A percentile compares a stretch with the other conserved stretches of the same genome.
These are phyloP conservation scores for Clavispora asparagi DNA, from an alignment of 805 yeast species.

Conservation along the genomic window DNA sequence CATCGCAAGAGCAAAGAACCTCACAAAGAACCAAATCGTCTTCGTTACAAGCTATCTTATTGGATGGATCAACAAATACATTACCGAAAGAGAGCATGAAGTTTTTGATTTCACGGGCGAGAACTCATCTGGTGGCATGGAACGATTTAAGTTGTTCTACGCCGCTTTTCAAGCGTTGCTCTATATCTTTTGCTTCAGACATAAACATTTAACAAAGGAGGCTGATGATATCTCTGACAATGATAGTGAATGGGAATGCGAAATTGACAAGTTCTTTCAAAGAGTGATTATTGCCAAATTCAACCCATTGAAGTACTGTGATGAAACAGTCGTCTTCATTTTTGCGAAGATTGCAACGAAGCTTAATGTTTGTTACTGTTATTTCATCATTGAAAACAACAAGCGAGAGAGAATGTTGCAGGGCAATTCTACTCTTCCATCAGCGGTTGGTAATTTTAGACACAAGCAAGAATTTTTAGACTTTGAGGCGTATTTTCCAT, in stretches of 20 bases:
- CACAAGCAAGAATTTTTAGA: constrained; percentile 81
- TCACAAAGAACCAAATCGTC: constrained; percentile 66
- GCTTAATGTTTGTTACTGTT: constrained; percentile 88
- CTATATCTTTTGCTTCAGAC: constrained; percentile 89
- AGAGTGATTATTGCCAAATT: constrained; percentile 80
- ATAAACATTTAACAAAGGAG: constrained; percentile 47
- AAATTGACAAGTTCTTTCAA: constrained; percentile 81
- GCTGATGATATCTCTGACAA: constrained; percentile 10
- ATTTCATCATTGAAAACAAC: constrained; percentile 86
- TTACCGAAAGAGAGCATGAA: constrained; percentile 81
- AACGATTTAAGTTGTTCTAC: constrained; percentile 81
- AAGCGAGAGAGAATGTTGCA: constrained; percentile 61
- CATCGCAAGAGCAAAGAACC: constrained; percentile 76
- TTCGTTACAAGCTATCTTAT: constrained; percentile 79
- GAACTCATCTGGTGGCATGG: constrained; percentile 60
- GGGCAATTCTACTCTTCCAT: constrained; percentile 29
- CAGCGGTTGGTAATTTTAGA: constrained; percentile 38
- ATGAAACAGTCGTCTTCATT: constrained; percentile 87
- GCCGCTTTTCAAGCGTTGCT: constrained; percentile 86
- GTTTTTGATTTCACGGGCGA: constrained; percentile 41
- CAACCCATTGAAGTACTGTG: constrained; percentile 90
- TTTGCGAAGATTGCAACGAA: constrained; percentile 90
- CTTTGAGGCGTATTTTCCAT: constrained; percentile 93
- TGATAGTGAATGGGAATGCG: constrained; percentile 65
- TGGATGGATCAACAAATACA: constrained; percentile 78